Evolutionary conservation across 108 stramenopile genomes (phyloP), one percentile per base, ranked within the genome.

Genomic region (Nannochloropsis oceanica): DNA sequence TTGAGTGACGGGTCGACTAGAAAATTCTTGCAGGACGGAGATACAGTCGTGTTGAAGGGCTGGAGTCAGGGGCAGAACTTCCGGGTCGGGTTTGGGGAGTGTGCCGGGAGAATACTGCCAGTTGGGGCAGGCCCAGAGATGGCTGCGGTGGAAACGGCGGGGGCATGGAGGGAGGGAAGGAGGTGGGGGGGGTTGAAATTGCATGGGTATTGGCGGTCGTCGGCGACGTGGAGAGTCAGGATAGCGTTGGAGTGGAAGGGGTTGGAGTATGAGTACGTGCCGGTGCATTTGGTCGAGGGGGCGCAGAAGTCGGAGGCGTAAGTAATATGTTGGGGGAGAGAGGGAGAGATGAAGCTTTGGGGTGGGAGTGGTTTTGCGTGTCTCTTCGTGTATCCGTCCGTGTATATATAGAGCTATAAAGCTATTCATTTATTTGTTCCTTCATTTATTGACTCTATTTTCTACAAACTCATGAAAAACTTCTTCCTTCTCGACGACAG

Each of bases 11-110:
- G 85, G 5, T 84, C 89, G 27, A 84, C 50, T 25, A 91, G 95
- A 24, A 94, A 93, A 89, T 97, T 95, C 91, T 87, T 97, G 46
- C 84, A 93, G 86, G 95, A 97, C 87, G 94, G 94, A 25, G 96
- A 97, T 87, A 92, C 89, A 14, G 94, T 97, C 20, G 86, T 93
- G 20, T 93, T 97, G 89, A 89, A 89, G 81, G 96, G 96, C 11
- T 92, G 85, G 82, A 94, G 93, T 79, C 79, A 92, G 43, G 92
- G 90, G 85, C 87, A 92, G 24, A 92, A 92, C 43, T 79, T 79
- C 26, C 91, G 90, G 25, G 88, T 94, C 22, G 93, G 93, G 25
- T 93, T 94, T 87, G 93, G 93, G 25, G 87, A 81, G 22, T 94
- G 94, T 82, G 82, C 85, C 11, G 95, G 92, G 44, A 90, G 80